These are phyloP conservation scores for Epichloe bromicola DNA, from an alignment of 2,329 filamentous ascomycete species.

Conservation along the genomic window DNA sequence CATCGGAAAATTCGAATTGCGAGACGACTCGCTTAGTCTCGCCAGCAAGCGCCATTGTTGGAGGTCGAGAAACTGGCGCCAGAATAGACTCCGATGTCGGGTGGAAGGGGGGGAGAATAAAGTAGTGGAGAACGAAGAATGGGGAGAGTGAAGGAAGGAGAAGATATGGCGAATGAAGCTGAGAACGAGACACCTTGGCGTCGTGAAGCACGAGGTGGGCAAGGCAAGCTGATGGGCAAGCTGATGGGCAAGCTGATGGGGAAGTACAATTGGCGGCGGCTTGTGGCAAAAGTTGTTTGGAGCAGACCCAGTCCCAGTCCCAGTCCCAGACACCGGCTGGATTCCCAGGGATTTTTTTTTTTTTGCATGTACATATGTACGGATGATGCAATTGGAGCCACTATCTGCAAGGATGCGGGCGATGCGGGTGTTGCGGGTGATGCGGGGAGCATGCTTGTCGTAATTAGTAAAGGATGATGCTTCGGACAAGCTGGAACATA, in stretches of 20 bases:
- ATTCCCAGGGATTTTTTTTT: no score
- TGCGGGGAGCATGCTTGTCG: background rate
- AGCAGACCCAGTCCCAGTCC: no score
- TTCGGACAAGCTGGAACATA: no score
- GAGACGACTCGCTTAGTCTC: constrained; percentile 70
- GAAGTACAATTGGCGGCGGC: background rate
- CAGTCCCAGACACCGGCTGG: no score
- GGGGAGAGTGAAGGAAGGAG: constrained; percentile 10
- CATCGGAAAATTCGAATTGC: constrained; percentile 74
- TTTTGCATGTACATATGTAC: no score
- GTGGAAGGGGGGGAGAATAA: constrained; percentile 14
- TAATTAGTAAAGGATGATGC: no score
- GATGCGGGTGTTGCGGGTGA: background rate
- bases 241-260: constrained; percentile 31
- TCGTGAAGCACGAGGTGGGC: constrained; percentile 24
- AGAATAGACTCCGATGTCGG: constrained; percentile 31
- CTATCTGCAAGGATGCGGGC: background rate
- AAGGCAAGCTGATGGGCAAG: no score
- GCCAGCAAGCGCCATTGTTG: constrained; percentile 48
- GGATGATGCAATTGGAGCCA: no score
- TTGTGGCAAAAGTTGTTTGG: background rate
- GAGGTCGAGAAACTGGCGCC: constrained; percentile 39
- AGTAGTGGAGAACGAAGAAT: constrained; percentile 20
- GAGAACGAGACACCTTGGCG: constrained; percentile 27
- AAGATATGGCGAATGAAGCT: constrained; percentile 12